These are phyloP conservation scores for Vitis amurensis DNA, from an alignment of 164 flowering plant species.

Conservation along the genomic window DNA sequence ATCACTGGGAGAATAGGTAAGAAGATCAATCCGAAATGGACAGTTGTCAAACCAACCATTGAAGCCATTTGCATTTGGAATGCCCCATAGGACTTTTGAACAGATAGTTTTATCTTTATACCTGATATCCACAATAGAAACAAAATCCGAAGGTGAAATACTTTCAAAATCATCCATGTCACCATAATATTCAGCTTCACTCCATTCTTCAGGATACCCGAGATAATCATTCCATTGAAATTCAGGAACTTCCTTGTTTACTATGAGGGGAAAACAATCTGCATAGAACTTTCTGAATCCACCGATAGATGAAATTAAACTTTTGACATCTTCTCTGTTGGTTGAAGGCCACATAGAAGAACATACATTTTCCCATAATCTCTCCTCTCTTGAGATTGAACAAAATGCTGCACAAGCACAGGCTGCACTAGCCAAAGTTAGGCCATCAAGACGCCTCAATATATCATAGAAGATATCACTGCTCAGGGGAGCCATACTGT, in stretches of 20 bases:
- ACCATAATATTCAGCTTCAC: conserved; percentile 78
- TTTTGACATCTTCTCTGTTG: conserved; percentile 73
- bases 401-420: conserved; percentile 82
- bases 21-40: conserved; percentile 82
- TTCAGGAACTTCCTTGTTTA: conserved; percentile 72
- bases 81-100: conserved; percentile 88
- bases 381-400: conserved; percentile 84
- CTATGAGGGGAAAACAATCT: conserved; percentile 87
- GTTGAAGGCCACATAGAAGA: conserved; percentile 90
- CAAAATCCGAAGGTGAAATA: conserved; percentile 72
- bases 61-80: conserved; percentile 70
- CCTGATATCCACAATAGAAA: conserved; percentile 78
- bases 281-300: conserved; percentile 91
- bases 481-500: conserved; percentile 53
- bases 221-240: conserved; percentile 44
- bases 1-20: conserved; percentile 46
- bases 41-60: conserved; percentile 87
- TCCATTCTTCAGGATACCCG: conserved; percentile 79
- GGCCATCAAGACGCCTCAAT: conserved; percentile 84
- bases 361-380: conserved; percentile 85
- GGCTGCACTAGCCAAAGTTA: conserved; percentile 82
- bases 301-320: conserved; percentile 63
- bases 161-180: conserved; percentile 61
- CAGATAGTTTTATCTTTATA: conserved; percentile 69
- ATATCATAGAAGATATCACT: conserved; percentile 86